Evolutionary conservation across 345 rosid genomes (phyloP).

Genomic region (Capsella bursapastoris): DNA sequence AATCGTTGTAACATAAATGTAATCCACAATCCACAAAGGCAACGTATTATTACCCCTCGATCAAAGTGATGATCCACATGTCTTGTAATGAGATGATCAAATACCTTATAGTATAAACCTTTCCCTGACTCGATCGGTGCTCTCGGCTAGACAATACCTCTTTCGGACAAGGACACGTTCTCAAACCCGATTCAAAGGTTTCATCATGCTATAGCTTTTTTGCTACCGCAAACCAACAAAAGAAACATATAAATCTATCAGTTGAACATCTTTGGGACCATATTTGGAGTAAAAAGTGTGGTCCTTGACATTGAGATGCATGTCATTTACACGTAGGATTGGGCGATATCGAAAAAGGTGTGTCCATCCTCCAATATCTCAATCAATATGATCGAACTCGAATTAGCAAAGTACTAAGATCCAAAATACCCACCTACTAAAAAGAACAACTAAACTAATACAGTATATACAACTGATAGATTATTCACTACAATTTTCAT

Average conservation of each 20-base stretch:
- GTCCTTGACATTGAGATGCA: constrained; percentile 43
- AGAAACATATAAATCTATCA: constrained; percentile 43
- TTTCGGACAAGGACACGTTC: constrained; percentile 40
- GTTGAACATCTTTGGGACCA: constrained; percentile 44
- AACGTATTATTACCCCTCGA: constrained; percentile 19
- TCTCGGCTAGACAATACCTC: constrained; percentile 39
- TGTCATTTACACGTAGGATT: constrained; percentile 46
- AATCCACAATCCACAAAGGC: constrained; percentile 43
- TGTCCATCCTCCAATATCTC: constrained; percentile 23
- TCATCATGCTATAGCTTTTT: constrained; percentile 29
- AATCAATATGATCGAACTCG: constrained; percentile 39
- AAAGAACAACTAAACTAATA: constrained; percentile 41
- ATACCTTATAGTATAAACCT: constrained; percentile 33
- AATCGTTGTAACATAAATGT: constrained; percentile 19
- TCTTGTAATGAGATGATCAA: constrained; percentile 30
- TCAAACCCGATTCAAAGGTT: constrained; percentile 43
- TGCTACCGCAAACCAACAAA: constrained; percentile 38
- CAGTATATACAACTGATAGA: neutral
- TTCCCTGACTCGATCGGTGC: constrained; percentile 33
- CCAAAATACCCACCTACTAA: constrained; percentile 33
- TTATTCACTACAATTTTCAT: neutral
- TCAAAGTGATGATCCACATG: constrained; percentile 41
- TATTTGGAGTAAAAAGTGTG: constrained; percentile 35
- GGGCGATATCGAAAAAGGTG: constrained; percentile 22
- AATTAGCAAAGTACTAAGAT: constrained; percentile 46